phyloP scores from a whole-genome alignment of 2,329 filamentous ascomycete genomes.

The Aspergillus brasiliensis region DNA sequence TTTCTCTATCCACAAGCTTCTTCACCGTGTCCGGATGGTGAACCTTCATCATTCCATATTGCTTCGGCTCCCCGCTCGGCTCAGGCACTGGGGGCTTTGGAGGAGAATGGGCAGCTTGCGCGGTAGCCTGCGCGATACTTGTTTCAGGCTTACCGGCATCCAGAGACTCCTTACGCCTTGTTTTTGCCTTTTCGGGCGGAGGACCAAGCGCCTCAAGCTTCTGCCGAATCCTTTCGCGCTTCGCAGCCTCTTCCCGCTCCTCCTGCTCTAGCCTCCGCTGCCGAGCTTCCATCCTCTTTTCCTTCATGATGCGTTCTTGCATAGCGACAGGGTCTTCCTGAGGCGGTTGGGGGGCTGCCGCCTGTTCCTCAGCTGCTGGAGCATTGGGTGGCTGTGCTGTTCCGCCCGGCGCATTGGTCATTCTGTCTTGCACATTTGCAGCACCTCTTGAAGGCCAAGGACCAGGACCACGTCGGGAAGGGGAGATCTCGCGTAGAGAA shows the following conservation, averaged over 20 bases:
- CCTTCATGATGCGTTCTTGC: constrained; percentile 63
- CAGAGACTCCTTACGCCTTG: constrained; percentile 29
- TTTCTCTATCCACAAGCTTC: constrained; percentile 45
- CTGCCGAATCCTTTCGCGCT: constrained; percentile 58
- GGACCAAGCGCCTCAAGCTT: constrained; percentile 58
- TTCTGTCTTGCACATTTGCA: constrained; percentile 32
- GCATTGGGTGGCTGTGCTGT: constrained; percentile 21
- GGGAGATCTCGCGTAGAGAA: constrained; percentile 26
- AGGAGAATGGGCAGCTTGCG: constrained; percentile 51
- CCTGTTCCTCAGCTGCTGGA: constrained; percentile 21
- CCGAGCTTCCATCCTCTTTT: constrained; percentile 59
- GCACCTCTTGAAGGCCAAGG: constrained; percentile 34
- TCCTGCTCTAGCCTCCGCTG: constrained; percentile 57
- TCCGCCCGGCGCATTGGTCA: constrained; percentile 22
- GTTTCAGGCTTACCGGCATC: constrained; percentile 30
- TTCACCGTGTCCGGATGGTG: constrained; percentile 59
- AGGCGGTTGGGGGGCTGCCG: constrained; percentile 20
- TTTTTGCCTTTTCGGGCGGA: constrained; percentile 40
- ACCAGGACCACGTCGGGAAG: constrained; percentile 28
- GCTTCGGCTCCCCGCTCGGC: constrained; percentile 58
- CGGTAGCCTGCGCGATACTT: constrained; percentile 23
- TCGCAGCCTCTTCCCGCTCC: constrained; percentile 59
- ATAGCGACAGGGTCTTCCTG: constrained; percentile 51
- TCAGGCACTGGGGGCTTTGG: constrained; percentile 62
- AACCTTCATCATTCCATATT: constrained; percentile 65